Evolutionary conservation across 2,329 filamentous ascomycete genomes (phyloP).

Genomic region (Neofusicoccum parvum): DNA sequence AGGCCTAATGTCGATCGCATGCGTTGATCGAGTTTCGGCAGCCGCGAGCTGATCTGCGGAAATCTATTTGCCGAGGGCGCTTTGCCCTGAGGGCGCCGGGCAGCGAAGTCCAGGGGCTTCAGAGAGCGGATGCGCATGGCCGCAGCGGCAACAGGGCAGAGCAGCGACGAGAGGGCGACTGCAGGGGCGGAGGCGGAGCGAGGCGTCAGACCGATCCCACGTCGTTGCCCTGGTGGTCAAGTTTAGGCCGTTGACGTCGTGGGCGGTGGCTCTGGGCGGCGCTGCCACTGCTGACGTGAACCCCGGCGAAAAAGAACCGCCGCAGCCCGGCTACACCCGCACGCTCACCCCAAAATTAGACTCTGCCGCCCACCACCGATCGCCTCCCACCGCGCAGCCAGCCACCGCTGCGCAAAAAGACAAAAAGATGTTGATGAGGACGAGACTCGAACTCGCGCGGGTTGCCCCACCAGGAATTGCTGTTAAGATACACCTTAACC

Average conservation of each 20-base stretch:
- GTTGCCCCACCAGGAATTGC: constrained; percentile 15
- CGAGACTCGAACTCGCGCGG: constrained; percentile 22
- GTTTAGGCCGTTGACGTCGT: neutral
- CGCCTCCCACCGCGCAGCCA: neutral
- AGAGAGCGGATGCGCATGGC: neutral
- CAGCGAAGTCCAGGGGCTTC: neutral
- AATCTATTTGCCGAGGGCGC: neutral
- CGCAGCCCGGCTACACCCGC: constrained; percentile 3
- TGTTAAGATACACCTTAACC: constrained; percentile 19
- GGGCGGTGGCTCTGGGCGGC: neutral
- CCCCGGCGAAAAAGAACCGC: constrained; percentile 1
- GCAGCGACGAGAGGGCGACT: neutral
- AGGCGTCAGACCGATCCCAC: neutral
- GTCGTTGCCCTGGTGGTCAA: neutral
- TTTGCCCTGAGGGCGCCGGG: neutral
- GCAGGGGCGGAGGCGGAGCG: neutral
- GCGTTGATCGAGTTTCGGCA: constrained; percentile 1
- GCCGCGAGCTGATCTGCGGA: constrained; percentile 3
- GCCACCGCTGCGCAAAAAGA: neutral
- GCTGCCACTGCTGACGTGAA: neutral
- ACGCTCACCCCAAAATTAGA: neutral
- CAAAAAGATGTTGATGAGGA: constrained; percentile 17
- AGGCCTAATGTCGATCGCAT: neutral
- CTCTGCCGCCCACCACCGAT: neutral
- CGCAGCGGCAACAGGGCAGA: neutral